Evolutionary conservation across 768 basidiomycete species (phyloP), one percentile per base, ranked within the genome.

Genomic region (Paxillus involutus): DNA sequence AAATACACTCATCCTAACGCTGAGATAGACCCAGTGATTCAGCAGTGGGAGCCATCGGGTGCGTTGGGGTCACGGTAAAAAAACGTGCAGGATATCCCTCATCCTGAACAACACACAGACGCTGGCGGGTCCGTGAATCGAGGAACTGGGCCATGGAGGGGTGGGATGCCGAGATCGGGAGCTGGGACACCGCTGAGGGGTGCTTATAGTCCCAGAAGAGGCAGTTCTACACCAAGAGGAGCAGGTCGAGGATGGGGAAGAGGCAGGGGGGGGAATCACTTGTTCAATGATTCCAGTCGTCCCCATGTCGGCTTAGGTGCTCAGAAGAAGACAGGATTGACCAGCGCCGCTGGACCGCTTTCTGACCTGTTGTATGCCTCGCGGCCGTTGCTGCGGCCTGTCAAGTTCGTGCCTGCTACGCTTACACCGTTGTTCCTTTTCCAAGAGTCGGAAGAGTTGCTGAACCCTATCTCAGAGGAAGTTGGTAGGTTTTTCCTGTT

Each of bases 331-430:
- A 40, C 44, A 43, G 30, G 35, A 36, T 29, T 56, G 21, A 41
- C 2, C 29, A 46, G 50, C 19, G 14, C n/a, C 8, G 6, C 55
- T 44, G 51, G 51, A 2, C 73, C 84, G 4, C 70, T 87, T 16
- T 87, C 86, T 1, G 76, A 73, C 21, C 61, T 85, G 41, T 71
- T 88, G 8, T 76, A 80, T 54, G 70, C 77, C 24, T 80, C 83
- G 37, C 72, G 89, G 29, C 88, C 87, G 2, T 72, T 83, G 0
- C 73, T 91, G 16, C 74, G 75, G n/a, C 90, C 89, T 0, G 73
- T 93, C 58, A 70, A 71, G 12, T 92, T 93, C 59, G 88, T 92
- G 12, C 82, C 75, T 16, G 82, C 86, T 0, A 73, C 77, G 11
- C 48, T 77, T 41, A 81, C 79, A 2, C 71, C 79, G 49, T 67